Conservation (phyloP, 441 rosid species). For the Brassica hybrid region DNA sequence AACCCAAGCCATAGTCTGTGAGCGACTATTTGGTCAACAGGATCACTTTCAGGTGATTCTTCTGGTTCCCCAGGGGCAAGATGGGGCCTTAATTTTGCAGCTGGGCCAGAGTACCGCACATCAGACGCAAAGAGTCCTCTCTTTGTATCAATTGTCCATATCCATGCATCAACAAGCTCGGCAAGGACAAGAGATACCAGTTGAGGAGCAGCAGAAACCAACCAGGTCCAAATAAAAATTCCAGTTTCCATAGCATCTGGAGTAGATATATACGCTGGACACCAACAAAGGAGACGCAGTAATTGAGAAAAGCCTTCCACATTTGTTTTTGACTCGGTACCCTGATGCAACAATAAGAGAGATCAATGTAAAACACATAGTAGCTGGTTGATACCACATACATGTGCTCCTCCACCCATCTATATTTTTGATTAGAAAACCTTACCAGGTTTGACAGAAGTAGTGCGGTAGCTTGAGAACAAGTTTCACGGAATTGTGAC, state of each 20-base stretch:
- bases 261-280: slow-evolving; percentile 97
- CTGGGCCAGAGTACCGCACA: slow-evolving; percentile 82
- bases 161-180: slow-evolving; percentile 99
- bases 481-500: slow-evolving; percentile 82
- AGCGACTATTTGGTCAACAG: slow-evolving; percentile 94
- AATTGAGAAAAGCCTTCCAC: slow-evolving; percentile 92
- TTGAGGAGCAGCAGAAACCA: slow-evolving; percentile 98
- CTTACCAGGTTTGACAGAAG: slow-evolving; percentile 94
- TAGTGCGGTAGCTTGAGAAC: slow-evolving; percentile 97
- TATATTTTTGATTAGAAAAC: slow-evolving; percentile 9
- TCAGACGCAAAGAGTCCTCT: slow-evolving; percentile 97
- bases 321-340: slow-evolving; percentile 74
- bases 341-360: slow-evolving; percentile 52
- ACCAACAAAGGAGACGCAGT: slow-evolving; percentile 98
- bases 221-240: slow-evolving; percentile 97
- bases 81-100: slow-evolving; percentile 95
- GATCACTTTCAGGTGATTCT: slow-evolving; percentile 65
- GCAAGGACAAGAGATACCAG: slow-evolving; percentile 93
- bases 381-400: not conserved
- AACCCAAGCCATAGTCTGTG: slow-evolving; percentile 94
- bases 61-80: slow-evolving; percentile 97
- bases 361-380: not conserved
- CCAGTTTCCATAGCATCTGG: slow-evolving; percentile 99
- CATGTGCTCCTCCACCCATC: slow-evolving; percentile 26
- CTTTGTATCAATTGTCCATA: slow-evolving; percentile 98